Conservation (phyloP, 2,329 filamentous ascomycete genomes). For the Exophiala alcalophila region DNA sequence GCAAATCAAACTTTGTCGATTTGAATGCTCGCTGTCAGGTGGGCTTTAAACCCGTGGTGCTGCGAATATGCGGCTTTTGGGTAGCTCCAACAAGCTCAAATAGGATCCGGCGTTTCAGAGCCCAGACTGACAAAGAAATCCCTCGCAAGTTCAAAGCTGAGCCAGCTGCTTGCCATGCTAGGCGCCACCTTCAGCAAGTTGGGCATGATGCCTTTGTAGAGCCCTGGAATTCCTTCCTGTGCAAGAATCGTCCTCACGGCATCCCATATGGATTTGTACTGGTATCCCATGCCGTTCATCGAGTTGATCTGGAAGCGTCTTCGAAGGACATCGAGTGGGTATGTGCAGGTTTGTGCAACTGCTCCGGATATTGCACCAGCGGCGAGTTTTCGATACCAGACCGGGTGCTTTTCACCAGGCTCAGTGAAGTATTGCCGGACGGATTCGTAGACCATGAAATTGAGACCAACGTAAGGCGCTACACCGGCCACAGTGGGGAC, state of each 20-base stretch:
- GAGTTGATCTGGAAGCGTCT: conserved; percentile 98
- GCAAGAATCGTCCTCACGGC: conserved; percentile 76
- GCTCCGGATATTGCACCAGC: conserved; percentile 94
- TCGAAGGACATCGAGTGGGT: conserved; percentile 93
- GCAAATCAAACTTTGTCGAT: too few relatives aligned
- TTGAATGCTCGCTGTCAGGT: too few relatives aligned
- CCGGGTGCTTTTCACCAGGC: conserved; percentile 82
- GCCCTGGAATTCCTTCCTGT: conserved; percentile 77
- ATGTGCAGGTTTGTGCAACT: conserved; percentile 95
- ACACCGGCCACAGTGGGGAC: conserved; percentile 92
- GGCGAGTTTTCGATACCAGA: conserved; percentile 72
- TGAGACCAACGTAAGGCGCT: conserved; percentile 92
- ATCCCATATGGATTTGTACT: conserved; percentile 83
- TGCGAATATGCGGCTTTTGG: neutral
- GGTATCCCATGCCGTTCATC: conserved; percentile 97
- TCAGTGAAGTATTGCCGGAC: conserved; percentile 79
- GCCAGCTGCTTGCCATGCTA: conserved; percentile 97
- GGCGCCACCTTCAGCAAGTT: conserved; percentile 96
- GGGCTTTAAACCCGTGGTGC: too few relatives aligned
- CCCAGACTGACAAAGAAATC: conserved; percentile 66
- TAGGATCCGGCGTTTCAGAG: conserved; percentile 23
- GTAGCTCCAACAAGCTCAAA: conserved; percentile 13
- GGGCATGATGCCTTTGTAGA: conserved; percentile 95
- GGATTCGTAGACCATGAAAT: conserved; percentile 98
- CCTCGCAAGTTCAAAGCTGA: conserved; percentile 91